Base-by-base conservation (phyloP, 2,329 filamentous ascomycete species). In the Leptographium wingfieldii region DNA sequence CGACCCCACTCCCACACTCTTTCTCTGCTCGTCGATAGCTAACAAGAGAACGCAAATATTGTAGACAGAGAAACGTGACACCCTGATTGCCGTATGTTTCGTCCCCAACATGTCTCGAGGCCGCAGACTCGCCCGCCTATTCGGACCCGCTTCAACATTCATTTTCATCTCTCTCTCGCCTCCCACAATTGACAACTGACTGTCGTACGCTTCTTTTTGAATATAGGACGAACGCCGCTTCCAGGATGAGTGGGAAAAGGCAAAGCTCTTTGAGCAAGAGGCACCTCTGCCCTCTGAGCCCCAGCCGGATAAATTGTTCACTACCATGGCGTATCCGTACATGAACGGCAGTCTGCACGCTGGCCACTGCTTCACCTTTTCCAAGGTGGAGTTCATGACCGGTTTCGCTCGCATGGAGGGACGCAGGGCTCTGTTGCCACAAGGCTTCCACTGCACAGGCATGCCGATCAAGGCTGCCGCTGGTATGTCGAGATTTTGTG, bases 381-480 rank as follows among this genome's bases (percentile, higher is more conserved):
- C 83, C 69, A 99, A 99, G 75, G 85, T 96, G 67, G 94, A 99
- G 74, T 99, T 97, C 73, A 86, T 85, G 61, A 83, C 87, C 29
- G 90, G 92, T 52, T 92, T 90, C 70, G 86, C 88, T 55, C 82
- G 92, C 60, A 95, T 97, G 90, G 84, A 91, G 72, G 94, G 94
- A 69, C 92, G 92, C 78, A 81, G 87, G 58, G 80, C 86, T 60
- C 78, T 97, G 58, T 96, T 94, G 72, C 94, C 94, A 60, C 86
- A 94, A 69, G 94, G 92, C 38, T 99, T 91, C 77, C 94, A 99
- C 78, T 90, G 88, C 75, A 97, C 92, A 0, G 94, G 94, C 67
- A 95, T 99, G 87, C 91, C 92, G 54, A 99, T 99, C 78, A 96
- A 96, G 75, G 92, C 94, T 6, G 95, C 90, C 69, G 91, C 94